Evolutionary conservation across 2,329 filamentous ascomycete species (phyloP).

Genomic region (Neofusicoccum parvum): DNA sequence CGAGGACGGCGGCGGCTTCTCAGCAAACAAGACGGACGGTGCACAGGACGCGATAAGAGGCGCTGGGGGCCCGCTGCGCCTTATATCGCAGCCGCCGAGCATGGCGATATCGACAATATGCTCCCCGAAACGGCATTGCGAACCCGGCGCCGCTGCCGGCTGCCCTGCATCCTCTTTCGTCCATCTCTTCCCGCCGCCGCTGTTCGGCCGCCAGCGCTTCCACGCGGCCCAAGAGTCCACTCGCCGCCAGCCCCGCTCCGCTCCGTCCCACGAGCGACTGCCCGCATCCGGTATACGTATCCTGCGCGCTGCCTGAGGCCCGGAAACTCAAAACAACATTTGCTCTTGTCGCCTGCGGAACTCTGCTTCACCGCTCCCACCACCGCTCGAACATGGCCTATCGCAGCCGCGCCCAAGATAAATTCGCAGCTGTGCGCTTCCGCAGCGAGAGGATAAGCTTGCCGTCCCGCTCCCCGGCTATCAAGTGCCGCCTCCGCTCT

Average conservation of each 20-base stretch:
- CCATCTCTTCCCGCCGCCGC: slow-evolving; percentile 8
- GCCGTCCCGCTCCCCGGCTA: background rate
- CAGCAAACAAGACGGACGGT: background rate
- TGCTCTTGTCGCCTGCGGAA: background rate
- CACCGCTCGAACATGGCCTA: background rate
- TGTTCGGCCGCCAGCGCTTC: background rate
- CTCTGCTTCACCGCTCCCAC: background rate
- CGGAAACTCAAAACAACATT: background rate
- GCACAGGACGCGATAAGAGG: background rate
- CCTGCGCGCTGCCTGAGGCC: background rate
- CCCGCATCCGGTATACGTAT: slow-evolving; percentile 13
- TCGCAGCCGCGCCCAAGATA: background rate
- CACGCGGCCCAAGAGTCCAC: no score
- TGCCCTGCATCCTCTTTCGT: background rate
- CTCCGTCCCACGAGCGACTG: background rate
- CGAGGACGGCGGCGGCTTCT: background rate
- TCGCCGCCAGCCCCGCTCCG: background rate
- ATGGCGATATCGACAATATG: slow-evolving; percentile 11
- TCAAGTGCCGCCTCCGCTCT: background rate
- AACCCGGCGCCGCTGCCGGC: background rate
- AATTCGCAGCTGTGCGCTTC: background rate
- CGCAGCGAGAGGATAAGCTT: background rate
- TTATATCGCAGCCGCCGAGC: background rate
- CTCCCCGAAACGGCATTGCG: slow-evolving; percentile 8
- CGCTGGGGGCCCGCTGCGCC: no score